These are phyloP conservation scores for Aspergillus steynii DNA, from an alignment of 495 filamentous ascomycete species.

Conservation along the genomic window DNA sequence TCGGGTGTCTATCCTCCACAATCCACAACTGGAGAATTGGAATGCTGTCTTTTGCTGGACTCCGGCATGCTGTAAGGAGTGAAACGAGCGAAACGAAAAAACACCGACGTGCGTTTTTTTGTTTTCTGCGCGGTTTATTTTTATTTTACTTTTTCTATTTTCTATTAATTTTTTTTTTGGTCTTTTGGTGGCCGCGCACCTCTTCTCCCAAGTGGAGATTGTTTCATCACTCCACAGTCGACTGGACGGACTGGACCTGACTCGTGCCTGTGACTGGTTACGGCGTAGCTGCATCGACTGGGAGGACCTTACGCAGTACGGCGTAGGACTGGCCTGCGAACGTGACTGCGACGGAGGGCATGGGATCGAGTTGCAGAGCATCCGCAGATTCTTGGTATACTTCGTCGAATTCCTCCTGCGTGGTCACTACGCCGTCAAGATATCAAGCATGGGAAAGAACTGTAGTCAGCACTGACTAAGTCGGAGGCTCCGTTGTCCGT, in stretches of 20 bases:
- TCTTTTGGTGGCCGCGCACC: too few relatives aligned
- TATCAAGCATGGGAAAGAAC: too few relatives aligned
- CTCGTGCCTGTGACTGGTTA: background rate
- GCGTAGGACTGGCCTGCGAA: too few relatives aligned
- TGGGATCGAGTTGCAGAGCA: too few relatives aligned
- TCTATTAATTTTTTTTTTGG: too few relatives aligned
- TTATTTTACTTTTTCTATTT: background rate
- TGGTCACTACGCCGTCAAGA: too few relatives aligned
- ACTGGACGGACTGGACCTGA: background rate
- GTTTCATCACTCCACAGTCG: background rate
- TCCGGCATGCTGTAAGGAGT: background rate
- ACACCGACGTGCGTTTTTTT: background rate
- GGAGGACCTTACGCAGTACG: too few relatives aligned
- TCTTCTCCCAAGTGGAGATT: background rate
- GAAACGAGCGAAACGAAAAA: background rate
- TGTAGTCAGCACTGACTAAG: background rate
- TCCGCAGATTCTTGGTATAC: too few relatives aligned
- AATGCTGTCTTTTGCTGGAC: background rate
- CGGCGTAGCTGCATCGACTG: too few relatives aligned
- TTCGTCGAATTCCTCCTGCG: too few relatives aligned
- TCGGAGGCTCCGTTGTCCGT: background rate
- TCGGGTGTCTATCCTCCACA: slow-evolving; percentile 13
- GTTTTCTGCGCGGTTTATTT: background rate
- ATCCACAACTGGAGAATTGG: background rate
- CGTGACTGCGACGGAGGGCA: too few relatives aligned